Base-by-base conservation (phyloP, 2,329 filamentous ascomycete species). In the Botrytis hyacinthi region DNA sequence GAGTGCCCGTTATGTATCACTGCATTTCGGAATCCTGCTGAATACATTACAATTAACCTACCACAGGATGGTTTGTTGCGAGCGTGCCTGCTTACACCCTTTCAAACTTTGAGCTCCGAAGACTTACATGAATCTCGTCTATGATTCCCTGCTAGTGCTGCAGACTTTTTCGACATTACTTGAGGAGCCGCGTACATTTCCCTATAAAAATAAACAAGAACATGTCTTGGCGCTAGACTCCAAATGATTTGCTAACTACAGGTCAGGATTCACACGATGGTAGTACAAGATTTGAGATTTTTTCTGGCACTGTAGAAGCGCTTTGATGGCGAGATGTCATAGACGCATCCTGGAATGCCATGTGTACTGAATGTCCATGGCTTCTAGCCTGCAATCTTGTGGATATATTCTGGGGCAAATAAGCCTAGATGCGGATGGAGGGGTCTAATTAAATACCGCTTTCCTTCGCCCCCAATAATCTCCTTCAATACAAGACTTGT, bases 101-200 rank as follows among this genome's bases (percentile, higher is more conserved):
- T 57, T 10, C 66, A 40, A 42, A 42, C 35, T 57, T 68, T 69
- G 66, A 69, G 66, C 48, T 69, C 66, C 66, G 66, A 69, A 42
- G 37, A 59, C 66, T 69, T 59, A 57, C 66, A 69, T 69, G n/a
- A 69, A 35, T 42, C 32, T 57, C 48, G 48, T n/a, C 9, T 9
- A 32, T 29, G n/a, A 7, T 16, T 44, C 66, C 66, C n/a, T 69
- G 48, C 66, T 69, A 59, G 66, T 42, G 66, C 22, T 29, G 26
- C 51, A 68, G 48, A n/a, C 48, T 54, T 54, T 54, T 54, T 54
- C 29, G 46, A 68, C 16, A 57, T 68, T 42, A 26, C 35, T 54
- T 51, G 35, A 67, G 46, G 65, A 67, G 65, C 65, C 65, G 65
- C 65, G 26, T 68, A 42, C 35, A 57, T 68, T 67, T n/a, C 29